Base-by-base conservation (phyloP, 805 yeast species). In the Pichia scutulata region DNA sequence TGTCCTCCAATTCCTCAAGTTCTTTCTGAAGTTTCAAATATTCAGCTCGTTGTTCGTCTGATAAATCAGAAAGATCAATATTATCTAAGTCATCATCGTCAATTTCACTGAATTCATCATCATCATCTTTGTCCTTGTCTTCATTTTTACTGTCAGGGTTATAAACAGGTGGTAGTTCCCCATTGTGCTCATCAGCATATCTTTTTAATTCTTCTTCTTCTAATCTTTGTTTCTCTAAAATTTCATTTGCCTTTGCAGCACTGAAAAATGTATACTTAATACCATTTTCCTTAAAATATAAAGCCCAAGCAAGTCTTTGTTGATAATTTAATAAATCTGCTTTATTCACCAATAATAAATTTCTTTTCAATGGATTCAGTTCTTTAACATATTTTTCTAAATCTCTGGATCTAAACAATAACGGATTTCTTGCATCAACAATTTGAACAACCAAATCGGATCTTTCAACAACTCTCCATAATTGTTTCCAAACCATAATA, bases 401-500 rank as follows among this genome's bases (percentile, higher is more conserved):
- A 70, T 93, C 98, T 24, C 78, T 78, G 1, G 97, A 89, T 64
- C 98, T 78, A 72, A 89, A 93, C 53, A 89, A 73, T 52, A 90
- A 70, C 6, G 99, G 99, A 64, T 88, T 89, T 69, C 99, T 78
- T 13, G 97, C 98, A 71, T 93, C 99, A 26, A 93, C 98, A 71
- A 93, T 93, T 66, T 93, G 99, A 7, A 93, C 97, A 39, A 93
- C 81, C 60, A 93, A 74, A 67, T 92, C 97, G 23, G 93, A 87
- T 63, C 98, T 80, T 68, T 93, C 99, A 23, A 89, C 86, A 42
- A 93, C 99, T 70, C 99, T 80, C 99, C 99, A 93, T 57, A 93
- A 73, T 70, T 93, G 99, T 64, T 93, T 82, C 99, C 99, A 93
- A 52, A 93, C 97, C 74, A 92, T 97, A 56, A 93, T 74, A 66